Conservation (phyloP, 2,329 filamentous ascomycete species). For the Hawksworthiomyces lignivorus region DNA sequence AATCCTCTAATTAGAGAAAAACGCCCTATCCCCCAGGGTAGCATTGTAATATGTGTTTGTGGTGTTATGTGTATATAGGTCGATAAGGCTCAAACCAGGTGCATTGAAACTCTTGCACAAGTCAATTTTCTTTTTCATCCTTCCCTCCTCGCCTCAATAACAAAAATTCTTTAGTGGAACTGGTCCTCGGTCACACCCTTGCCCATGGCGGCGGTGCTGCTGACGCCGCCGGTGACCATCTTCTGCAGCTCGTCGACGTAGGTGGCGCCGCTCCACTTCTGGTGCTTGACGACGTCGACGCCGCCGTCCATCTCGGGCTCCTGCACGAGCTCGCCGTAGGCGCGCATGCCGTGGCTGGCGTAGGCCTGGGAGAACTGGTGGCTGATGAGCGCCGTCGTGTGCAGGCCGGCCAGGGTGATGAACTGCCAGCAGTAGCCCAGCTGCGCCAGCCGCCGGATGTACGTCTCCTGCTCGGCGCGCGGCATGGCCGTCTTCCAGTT, state of each 20-base stretch:
- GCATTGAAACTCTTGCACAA: no score
- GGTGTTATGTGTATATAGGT: no score
- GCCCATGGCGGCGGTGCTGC: constrained; percentile 90
- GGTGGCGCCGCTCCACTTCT: constrained; percentile 95
- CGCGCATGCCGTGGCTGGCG: constrained; percentile 78
- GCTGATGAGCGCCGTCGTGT: constrained; percentile 88
- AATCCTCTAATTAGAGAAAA: no score
- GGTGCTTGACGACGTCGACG: constrained; percentile 94
- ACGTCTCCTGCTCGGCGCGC: constrained; percentile 87
- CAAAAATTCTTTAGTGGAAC: constrained; percentile 65
- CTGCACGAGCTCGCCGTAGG: constrained; percentile 94
- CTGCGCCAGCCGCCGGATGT: constrained; percentile 78
- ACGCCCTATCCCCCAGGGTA: no score
- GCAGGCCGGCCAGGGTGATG: constrained; percentile 95
- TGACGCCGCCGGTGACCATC: constrained; percentile 93
- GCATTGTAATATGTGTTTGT: no score
- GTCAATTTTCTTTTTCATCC: no score
- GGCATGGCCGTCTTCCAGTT: constrained; percentile 99
- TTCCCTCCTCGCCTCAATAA: no score
- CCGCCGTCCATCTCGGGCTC: constrained; percentile 90
- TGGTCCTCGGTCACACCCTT: constrained; percentile 97
- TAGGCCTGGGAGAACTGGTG: constrained; percentile 83
- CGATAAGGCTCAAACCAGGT: no score
- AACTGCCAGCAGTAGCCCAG: constrained; percentile 99
- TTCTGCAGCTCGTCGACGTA: constrained; percentile 93